Base-by-base conservation (phyloP, 768 basidiomycete genomes). In the Serpula lacrymans region DNA sequence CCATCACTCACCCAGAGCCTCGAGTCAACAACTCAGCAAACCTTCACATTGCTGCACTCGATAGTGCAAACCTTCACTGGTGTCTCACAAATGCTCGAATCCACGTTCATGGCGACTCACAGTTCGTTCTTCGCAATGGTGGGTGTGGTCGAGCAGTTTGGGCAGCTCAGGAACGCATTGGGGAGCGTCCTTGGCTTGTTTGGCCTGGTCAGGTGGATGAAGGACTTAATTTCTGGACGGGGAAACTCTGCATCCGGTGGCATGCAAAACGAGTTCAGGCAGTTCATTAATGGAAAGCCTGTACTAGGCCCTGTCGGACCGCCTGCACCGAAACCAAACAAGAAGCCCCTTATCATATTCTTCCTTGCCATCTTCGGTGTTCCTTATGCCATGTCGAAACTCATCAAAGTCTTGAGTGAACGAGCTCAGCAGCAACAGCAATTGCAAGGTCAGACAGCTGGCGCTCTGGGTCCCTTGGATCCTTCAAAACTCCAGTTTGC, bases 81-180 rank as follows among this genome's bases (percentile, higher is more conserved):
- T 17, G 83, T 99, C 47, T 85, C 95, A 0, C 95, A 98, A 60
- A 94, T 99, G 82, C 83, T 99, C 57, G 95, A 98, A 62, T 84
- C 81, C 24, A 98, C 95, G 5, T 97, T 95, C 65, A 88, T 97
- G 84, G 95, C 95, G 2, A 95, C 92, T 0, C 92, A 95, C 62
- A 91, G 88, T 1, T 87, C 83, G 7, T 95, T 95, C 65, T 95
- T 94, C 60, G 91, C 92, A 42, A 92, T 95, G 84, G 91, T 94
- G 37, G 89, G 91, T 47, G 95, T 99, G 32, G 75, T 94, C 27
- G 96, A 99, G 55, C 96, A 99, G 57, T 85, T 99, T 54, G 82
- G 82, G 3, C 89, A 91, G 51, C 78, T 97, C 30, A 78, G 92
- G 36, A 87, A 94, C 50, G 94, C 92, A 10, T 75, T 98, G 12